phyloP scores from a whole-genome alignment of 2,329 filamentous ascomycete species.

The Leptographium procerum region DNA sequence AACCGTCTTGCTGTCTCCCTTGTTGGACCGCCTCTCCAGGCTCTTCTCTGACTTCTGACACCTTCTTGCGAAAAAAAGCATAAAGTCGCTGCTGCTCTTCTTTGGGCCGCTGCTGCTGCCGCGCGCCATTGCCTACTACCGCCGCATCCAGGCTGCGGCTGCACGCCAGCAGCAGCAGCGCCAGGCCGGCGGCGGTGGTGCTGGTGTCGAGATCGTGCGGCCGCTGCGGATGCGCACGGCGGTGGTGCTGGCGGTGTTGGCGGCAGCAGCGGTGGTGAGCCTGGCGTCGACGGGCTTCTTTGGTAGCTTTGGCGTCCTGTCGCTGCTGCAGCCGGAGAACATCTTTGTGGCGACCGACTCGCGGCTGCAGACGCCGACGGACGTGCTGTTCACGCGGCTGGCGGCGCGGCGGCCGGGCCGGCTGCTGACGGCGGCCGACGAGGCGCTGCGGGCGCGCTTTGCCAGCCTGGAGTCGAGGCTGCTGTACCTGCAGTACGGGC shows the following conservation, averaged over 20 bases:
- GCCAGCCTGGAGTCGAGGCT: constrained; percentile 60
- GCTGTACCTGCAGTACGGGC: constrained; percentile 76
- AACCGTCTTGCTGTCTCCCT: too few species aligned
- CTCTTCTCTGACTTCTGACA: too few species aligned
- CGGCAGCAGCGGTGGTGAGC: constrained; percentile 4
- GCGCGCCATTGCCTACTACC: constrained; percentile 53
- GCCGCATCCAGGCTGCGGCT: constrained; percentile 35
- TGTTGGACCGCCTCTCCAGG: too few species aligned
- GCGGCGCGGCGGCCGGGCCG: constrained; percentile 29
- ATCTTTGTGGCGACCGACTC: constrained; percentile 68
- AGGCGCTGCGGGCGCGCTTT: constrained; percentile 55
- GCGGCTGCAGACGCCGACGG: constrained; percentile 73
- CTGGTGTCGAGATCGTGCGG: background rate
- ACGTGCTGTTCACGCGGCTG: constrained; percentile 74
- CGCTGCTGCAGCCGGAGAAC: constrained; percentile 45
- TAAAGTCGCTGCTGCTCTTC: constrained; percentile 46
- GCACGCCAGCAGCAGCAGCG: constrained; percentile 20
- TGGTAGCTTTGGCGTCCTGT: background rate
- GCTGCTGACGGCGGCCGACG: constrained; percentile 46
- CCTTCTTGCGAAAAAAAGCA: background rate
- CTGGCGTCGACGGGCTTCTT: background rate
- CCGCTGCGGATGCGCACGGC: constrained; percentile 42
- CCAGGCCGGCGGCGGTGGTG: constrained; percentile 25
- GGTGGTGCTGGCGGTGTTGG: constrained; percentile 42
- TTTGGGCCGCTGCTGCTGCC: constrained; percentile 64